Evolutionary conservation across 345 rosid genomes (phyloP).

Genomic region (Eucalyptus curtisii): DNA sequence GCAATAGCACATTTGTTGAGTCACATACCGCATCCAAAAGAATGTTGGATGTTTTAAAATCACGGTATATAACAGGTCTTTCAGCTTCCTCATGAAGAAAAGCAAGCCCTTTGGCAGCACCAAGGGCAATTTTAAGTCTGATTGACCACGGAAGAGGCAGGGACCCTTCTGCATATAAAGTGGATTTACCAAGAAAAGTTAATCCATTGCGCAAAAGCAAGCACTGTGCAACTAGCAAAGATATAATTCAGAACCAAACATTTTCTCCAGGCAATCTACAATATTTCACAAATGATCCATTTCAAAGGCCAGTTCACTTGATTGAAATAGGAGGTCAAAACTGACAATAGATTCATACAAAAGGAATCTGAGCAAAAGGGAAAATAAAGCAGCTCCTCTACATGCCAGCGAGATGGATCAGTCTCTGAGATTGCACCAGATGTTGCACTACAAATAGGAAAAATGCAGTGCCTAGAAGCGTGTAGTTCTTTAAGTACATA

Average conservation of each 20-base stretch:
- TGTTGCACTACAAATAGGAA: neutral
- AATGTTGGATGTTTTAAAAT: constrained; percentile 78
- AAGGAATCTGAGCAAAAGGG: neutral
- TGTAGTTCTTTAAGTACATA: neutral
- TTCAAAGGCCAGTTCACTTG: neutral
- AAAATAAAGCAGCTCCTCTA: neutral
- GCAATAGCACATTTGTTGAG: neutral
- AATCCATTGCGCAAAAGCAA: neutral
- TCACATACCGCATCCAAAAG: constrained; percentile 55
- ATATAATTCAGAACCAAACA: neutral
- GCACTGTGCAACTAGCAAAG: neutral
- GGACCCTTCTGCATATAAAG: constrained; percentile 46
- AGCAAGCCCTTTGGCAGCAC: constrained; percentile 79
- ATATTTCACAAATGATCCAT: neutral
- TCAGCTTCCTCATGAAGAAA: constrained; percentile 87
- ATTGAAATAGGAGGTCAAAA: neutral
- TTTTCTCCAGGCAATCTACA: neutral
- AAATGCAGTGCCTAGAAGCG: neutral
- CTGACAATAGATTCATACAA: neutral
- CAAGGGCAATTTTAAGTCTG: constrained; percentile 71
- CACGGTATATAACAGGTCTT: constrained; percentile 75
- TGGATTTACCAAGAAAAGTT: constrained; percentile 19
- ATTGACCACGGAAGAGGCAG: constrained; percentile 86
- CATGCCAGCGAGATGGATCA: neutral
- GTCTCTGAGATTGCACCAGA: neutral